Percentiles rank a stretch among this genome's conserved stretches.
Conservation (phyloP, 2,329 filamentous ascomycete species). For the Herpotrichia juniperi region DNA sequence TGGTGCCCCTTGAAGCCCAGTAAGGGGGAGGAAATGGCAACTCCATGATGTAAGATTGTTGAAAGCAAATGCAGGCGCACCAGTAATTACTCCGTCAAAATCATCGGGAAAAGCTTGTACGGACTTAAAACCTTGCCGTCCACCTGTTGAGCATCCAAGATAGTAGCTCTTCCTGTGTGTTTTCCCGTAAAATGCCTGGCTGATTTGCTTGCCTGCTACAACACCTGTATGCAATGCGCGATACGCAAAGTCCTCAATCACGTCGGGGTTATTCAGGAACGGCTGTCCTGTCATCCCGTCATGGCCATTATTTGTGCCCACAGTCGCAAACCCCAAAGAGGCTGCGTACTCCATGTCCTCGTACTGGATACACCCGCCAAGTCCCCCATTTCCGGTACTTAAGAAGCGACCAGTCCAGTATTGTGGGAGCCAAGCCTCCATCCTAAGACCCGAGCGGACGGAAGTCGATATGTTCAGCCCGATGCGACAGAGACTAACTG, state of each 20-base stretch:
- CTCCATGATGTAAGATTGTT: slow-evolving; percentile 38
- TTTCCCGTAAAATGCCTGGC: slow-evolving; percentile 44
- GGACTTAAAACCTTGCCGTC: slow-evolving; percentile 41
- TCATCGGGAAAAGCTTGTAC: slow-evolving; percentile 42
- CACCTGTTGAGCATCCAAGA: slow-evolving; percentile 34
- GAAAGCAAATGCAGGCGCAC: slow-evolving; percentile 40
- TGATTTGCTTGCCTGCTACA: slow-evolving; percentile 48
- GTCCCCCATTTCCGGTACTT: slow-evolving; percentile 48
- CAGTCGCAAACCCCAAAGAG: slow-evolving; percentile 46
- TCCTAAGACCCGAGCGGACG: slow-evolving; percentile 46
- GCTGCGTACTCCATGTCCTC: slow-evolving; percentile 46
- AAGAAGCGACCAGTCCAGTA: slow-evolving; percentile 46
- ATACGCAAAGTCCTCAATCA: slow-evolving; percentile 57
- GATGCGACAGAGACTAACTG: slow-evolving; percentile 49
- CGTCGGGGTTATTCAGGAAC: slow-evolving; percentile 54
- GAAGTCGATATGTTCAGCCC: slow-evolving; percentile 47
- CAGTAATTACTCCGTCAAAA: slow-evolving; percentile 45
- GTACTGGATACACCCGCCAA: slow-evolving; percentile 49
- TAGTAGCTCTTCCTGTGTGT: slow-evolving; percentile 45
- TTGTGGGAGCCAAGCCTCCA: slow-evolving; percentile 53
- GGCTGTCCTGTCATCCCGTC: slow-evolving; percentile 52
- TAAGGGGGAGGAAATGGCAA: slow-evolving; percentile 12
- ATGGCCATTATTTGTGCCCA: slow-evolving; percentile 51
- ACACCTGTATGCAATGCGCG: slow-evolving; percentile 30
- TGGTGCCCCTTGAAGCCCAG: too few relatives aligned